Evolutionary conservation across 2,329 filamentous ascomycete species (phyloP).

Genomic region (Colletotrichum sp.): DNA sequence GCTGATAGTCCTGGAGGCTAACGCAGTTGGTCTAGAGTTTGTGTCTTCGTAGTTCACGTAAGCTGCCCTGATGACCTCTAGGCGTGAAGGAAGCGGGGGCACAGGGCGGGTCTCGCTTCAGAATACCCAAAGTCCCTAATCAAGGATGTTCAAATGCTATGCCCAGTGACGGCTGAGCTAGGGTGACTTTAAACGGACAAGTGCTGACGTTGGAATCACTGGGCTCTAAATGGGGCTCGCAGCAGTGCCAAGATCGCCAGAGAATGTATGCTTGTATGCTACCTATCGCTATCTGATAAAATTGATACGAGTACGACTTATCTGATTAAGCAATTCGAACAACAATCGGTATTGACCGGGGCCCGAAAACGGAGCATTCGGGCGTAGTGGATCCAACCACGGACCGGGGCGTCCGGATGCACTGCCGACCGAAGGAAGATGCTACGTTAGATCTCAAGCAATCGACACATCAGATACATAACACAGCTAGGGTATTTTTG

Average conservation of each 20-base stretch:
- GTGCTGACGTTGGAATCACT: not conserved
- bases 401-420: not conserved
- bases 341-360: too few species aligned
- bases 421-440: not conserved
- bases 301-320: too few species aligned
- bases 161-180: not conserved
- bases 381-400: not conserved
- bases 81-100: not conserved
- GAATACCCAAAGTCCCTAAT: rapidly evolving
- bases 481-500: too few species aligned
- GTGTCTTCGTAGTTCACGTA: not conserved
- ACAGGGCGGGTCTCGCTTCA: not conserved
- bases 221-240: not conserved
- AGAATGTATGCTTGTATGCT: too few species aligned
- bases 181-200: not conserved
- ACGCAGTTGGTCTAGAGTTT: not conserved
- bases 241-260: not conserved
- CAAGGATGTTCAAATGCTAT: too few species aligned
- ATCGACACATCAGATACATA: too few species aligned
- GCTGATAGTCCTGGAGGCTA: not conserved
- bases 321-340: too few species aligned
- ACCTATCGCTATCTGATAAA: too few species aligned
- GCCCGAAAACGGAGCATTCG: rapidly evolving
- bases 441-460: not conserved
- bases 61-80: not conserved